Evolutionary conservation across 208 protist genomes (phyloP).

Genomic region (Wallacemonas sp.): DNA sequence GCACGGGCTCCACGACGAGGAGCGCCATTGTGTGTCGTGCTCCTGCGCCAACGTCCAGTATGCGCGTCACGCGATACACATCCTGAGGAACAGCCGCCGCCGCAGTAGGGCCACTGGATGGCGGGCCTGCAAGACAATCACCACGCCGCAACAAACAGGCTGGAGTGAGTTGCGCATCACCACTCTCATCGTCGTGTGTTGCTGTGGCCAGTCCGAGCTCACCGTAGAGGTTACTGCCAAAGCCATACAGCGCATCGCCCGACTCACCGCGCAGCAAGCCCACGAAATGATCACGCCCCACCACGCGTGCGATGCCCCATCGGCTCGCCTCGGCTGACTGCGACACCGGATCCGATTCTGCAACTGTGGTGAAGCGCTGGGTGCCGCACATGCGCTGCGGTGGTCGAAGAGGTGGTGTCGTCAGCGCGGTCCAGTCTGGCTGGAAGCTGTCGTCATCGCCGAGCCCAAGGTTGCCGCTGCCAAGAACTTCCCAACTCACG

Average conservation of each 20-base stretch:
- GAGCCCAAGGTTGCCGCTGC: conserved; percentile 58
- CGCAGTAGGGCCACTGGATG: too few species aligned
- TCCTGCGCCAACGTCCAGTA: neutral
- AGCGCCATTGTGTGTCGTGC: neutral
- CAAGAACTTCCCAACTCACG: conserved; percentile 30
- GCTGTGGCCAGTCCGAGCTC: conserved; percentile 41
- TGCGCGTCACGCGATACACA: neutral
- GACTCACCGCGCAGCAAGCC: neutral
- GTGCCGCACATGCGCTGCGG: too few species aligned
- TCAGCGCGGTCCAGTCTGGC: conserved; percentile 23
- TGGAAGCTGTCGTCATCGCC: conserved; percentile 47
- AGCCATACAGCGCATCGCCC: conserved; percentile 48
- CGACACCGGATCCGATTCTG: too few species aligned
- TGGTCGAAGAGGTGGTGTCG: too few species aligned
- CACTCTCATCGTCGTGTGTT: neutral
- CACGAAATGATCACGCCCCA: conserved; percentile 64
- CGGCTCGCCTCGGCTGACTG: neutral
- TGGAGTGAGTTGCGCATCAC: conserved; percentile 24
- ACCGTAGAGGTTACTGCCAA: conserved; percentile 83
- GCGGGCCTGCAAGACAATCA: conserved; percentile 22
- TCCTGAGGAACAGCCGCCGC: too few species aligned
- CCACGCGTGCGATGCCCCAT: conserved; percentile 24
- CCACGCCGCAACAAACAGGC: conserved; percentile 36
- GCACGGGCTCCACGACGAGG: too few species aligned
- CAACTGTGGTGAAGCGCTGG: too few species aligned